Evolutionary conservation across 2,329 filamentous ascomycete species (phyloP).

Genomic region (Leptographium wingfieldii): DNA sequence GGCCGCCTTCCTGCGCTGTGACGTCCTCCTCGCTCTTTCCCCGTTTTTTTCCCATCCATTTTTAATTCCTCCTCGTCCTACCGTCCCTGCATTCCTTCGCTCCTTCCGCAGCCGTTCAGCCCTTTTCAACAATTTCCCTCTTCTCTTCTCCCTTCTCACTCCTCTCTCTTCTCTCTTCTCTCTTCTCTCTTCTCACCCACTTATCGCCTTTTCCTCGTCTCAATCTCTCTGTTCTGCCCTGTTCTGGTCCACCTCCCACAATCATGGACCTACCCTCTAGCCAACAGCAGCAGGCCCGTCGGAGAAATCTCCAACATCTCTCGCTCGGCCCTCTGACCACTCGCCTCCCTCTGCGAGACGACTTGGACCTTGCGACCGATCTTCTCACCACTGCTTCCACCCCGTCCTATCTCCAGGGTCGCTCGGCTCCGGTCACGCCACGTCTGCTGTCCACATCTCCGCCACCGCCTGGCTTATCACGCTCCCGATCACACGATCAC

Average conservation of each 20-base stretch:
- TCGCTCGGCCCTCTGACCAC: constrained; percentile 52
- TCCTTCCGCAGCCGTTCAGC: not conserved
- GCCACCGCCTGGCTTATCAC: constrained; percentile 16
- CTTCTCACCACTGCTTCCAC: constrained; percentile 17
- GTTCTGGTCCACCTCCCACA: not conserved
- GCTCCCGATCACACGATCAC: not conserved
- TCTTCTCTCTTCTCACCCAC: too few relatives aligned
- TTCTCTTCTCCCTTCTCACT: not conserved
- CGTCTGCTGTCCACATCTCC: constrained; percentile 47
- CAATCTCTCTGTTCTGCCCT: not conserved
- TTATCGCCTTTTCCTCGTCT: not conserved
- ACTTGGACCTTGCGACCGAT: constrained; percentile 22
- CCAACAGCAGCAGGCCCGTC: constrained; percentile 43
- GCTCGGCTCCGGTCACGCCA: constrained; percentile 52
- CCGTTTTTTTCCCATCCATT: not conserved
- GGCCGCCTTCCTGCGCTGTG: not conserved
- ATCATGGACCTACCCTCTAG: constrained; percentile 49
- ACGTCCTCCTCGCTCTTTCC: not conserved
- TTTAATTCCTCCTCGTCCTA: not conserved
- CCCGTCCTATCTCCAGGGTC: constrained; percentile 46
- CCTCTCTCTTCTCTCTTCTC: not conserved
- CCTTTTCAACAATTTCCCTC: not conserved
- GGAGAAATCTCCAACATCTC: constrained; percentile 47
- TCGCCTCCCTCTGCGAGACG: constrained; percentile 44
- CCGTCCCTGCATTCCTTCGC: not conserved